Base-by-base conservation (phyloP, 2,329 filamentous ascomycete species). In the Cladosporium austrohemisphaericum region DNA sequence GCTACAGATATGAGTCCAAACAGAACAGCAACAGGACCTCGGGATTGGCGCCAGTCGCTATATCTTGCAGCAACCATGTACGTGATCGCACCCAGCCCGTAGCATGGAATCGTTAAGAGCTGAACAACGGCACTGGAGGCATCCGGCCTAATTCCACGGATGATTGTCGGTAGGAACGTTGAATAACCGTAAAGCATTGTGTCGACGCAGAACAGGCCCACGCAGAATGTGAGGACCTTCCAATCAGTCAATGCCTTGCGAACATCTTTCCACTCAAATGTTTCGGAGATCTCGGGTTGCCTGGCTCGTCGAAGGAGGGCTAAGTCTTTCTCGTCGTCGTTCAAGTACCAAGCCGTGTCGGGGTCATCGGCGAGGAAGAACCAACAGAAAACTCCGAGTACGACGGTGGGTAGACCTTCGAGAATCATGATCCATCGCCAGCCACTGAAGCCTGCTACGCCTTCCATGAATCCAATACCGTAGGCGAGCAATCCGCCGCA, bases 131-230 rank as follows among this genome's bases (percentile, higher is more conserved):
- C 78, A 0, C 73, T 72, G 0, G 79, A 75, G 73, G 85, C 88
- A 2, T 62, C 63, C 1, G 71, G 69, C 3, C 85, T 83, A 44
- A 91, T 78, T 3, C 77, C 81, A 33, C 79, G 73, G 64, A 92
- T 88, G 56, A 92, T 91, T 4, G 85, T 89, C 0, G 87, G 87
- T 36, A 92, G 69, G 62, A 91, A 91, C 0, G 85, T 89, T 41
- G 81, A 85, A 65, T 83, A 90, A 4, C 86, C 85, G 60, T 91
- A 91, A 0, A 91, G 74, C 81, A 90, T 86, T 1, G 83, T 87
- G 60, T 89, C 85, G n/a, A 78, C 76, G 25, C 85, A 85, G 61
- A 90, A 90, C 62, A 88, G 84, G 4, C 74, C 84, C 29, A 80
- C 65, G 54, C 76, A 83, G 63, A 89, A 89, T 1, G 76, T 69